Evolutionary conservation across 2,329 filamentous ascomycete genomes (phyloP).

Genomic region (Fusarium musae): DNA sequence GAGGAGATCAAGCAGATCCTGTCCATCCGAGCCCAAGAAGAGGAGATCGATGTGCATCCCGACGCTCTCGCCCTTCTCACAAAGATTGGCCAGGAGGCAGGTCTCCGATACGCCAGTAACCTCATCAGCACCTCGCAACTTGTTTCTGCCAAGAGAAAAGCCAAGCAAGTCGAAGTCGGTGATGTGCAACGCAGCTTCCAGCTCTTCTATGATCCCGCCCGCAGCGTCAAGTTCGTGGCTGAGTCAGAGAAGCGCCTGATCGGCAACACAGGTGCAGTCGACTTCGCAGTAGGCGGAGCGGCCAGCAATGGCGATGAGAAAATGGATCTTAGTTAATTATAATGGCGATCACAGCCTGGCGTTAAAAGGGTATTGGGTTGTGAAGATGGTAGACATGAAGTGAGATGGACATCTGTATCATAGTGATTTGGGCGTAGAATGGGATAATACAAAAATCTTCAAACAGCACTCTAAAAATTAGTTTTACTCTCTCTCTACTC

Average conservation of each 20-base stretch:
- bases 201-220: conserved; percentile 89
- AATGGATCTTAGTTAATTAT: conserved; percentile 58
- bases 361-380: conserved; percentile 44
- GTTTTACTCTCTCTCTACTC: conserved; percentile 13
- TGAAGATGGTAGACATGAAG: conserved; percentile 16
- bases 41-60: conserved; percentile 90
- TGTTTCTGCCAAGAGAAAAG: conserved; percentile 84
- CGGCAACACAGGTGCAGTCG: conserved; percentile 83
- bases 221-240: conserved; percentile 90
- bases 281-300: conserved; percentile 62
- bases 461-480: conserved; percentile 28
- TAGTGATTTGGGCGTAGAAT: conserved; percentile 46
- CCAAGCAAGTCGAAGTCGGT: conserved; percentile 83
- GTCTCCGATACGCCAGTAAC: conserved; percentile 95
- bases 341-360: conserved; percentile 45
- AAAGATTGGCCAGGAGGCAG: conserved; percentile 94
- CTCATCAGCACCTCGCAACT: conserved; percentile 95
- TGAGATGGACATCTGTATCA: conserved; percentile 46
- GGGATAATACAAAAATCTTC: conserved; percentile 27
- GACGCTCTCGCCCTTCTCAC: conserved; percentile 93
- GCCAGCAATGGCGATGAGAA: conserved; percentile 54
- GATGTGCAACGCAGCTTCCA: conserved; percentile 95
- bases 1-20: conserved; percentile 95
- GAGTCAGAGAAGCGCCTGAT: conserved; percentile 95
- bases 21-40: conserved; percentile 91